These are phyloP conservation scores for Raffaelea arxii DNA, from an alignment of 2,329 filamentous ascomycete species.

Conservation along the genomic window DNA sequence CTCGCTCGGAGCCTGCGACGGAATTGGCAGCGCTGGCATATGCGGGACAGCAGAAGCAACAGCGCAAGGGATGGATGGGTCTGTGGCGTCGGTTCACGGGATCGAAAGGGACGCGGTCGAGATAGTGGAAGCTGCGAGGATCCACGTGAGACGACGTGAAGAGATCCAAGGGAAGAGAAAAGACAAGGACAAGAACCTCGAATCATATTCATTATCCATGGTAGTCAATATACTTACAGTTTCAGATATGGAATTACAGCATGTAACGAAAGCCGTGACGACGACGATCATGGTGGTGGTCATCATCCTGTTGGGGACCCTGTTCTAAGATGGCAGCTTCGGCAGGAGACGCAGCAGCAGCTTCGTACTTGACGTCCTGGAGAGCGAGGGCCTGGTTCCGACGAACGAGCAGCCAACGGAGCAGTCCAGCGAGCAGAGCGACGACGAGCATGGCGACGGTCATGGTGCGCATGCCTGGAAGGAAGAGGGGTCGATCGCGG, in stretches of 20 bases:
- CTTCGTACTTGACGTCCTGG: conserved; percentile 12
- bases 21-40: no score
- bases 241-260: not conserved
- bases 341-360: conserved; percentile 1
- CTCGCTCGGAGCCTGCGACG: no score
- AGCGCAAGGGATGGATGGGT: no score
- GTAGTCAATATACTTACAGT: no score
- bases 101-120: no score
- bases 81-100: no score
- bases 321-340: not conserved
- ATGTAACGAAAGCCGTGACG: conserved; percentile 6
- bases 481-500: conserved; percentile 50
- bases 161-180: no score
- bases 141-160: no score
- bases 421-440: conserved; percentile 39
- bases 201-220: no score
- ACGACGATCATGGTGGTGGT: not conserved
- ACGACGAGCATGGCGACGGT: conserved; percentile 53
- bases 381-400: conserved; percentile 38
- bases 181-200: no score
- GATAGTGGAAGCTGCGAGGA: no score
- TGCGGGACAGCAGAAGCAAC: no score
- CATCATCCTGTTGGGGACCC: not conserved
- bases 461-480: conserved; percentile 52
- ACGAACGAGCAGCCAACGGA: conserved; percentile 43